A percentile compares a stretch with the other conserved stretches of the same genome.
Conservation (phyloP, 495 filamentous ascomycete species). For the Annulohypoxylon bovei region DNA sequence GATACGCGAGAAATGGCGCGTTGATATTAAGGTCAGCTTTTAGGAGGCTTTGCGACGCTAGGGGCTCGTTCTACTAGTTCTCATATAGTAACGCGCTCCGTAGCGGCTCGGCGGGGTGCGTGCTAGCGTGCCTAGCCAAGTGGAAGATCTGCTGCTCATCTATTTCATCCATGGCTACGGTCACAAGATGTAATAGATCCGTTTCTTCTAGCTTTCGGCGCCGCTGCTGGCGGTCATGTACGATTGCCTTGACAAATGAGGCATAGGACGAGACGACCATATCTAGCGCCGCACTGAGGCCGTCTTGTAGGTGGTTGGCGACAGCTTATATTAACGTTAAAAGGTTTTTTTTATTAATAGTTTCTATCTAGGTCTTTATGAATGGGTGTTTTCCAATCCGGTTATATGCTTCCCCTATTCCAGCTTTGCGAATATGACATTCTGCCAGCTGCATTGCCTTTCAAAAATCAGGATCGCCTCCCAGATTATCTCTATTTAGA, state of each 20-base stretch:
- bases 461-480: too few species aligned
- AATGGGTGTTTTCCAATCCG: too few species aligned
- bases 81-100: conserved; percentile 37
- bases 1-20: conserved; percentile 38
- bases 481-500: too few species aligned
- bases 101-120: conserved; percentile 31
- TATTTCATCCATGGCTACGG: neutral
- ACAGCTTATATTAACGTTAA: too few species aligned
- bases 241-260: neutral
- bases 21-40: conserved; percentile 23
- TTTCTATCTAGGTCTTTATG: too few species aligned
- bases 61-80: conserved; percentile 6
- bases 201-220: neutral
- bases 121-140: conserved; percentile 33
- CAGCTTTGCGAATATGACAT: too few species aligned
- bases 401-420: too few species aligned
- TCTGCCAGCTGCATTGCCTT: too few species aligned
- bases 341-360: too few species aligned
- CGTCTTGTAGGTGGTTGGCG: too few species aligned
- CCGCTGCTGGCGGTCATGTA: neutral
- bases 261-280: conserved; percentile 4
- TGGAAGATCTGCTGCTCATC: conserved; percentile 32
- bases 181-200: neutral
- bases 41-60: conserved; percentile 41
- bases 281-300: neutral